Evolutionary conservation across 768 basidiomycete genomes (phyloP).

Genomic region (Calocybe cyanea): DNA sequence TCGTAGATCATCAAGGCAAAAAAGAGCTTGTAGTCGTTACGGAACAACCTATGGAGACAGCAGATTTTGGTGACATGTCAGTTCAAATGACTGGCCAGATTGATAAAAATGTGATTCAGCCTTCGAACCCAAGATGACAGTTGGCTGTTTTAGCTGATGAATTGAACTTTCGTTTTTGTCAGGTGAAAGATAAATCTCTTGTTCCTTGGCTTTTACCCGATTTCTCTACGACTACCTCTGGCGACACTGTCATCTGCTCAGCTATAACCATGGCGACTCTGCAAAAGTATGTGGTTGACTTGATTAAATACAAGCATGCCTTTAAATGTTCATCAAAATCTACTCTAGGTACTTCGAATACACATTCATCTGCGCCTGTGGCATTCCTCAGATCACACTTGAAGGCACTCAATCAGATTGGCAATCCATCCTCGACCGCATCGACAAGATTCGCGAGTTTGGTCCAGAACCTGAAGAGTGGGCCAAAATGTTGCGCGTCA

Average conservation of each 20-base stretch:
- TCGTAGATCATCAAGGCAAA: constrained; percentile 15
- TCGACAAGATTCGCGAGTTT: constrained; percentile 36
- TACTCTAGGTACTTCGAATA: constrained; percentile 38
- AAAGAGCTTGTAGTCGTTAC: constrained; percentile 34
- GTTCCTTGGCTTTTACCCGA: constrained; percentile 38
- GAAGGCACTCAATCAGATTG: no score
- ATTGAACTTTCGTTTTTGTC: not conserved
- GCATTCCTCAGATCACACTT: no score
- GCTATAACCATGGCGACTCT: constrained; percentile 40
- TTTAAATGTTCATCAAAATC: not conserved
- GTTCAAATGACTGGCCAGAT: no score
- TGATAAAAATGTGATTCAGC: no score
- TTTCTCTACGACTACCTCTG: constrained; percentile 41
- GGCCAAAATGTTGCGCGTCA: constrained; percentile 35
- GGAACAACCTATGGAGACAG: not conserved
- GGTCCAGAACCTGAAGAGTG: constrained; percentile 30
- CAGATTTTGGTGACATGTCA: not conserved
- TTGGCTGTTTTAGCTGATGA: not conserved
- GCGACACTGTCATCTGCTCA: constrained; percentile 33
- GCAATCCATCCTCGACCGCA: no score
- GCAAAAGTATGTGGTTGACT: constrained; percentile 16
- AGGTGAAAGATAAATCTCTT: constrained; percentile 22
- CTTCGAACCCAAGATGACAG: not conserved
- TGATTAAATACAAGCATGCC: not conserved
- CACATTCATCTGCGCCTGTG: constrained; percentile 27